phyloP scores from a whole-genome alignment of 495 filamentous ascomycete species.

The Xylaria grammica region DNA sequence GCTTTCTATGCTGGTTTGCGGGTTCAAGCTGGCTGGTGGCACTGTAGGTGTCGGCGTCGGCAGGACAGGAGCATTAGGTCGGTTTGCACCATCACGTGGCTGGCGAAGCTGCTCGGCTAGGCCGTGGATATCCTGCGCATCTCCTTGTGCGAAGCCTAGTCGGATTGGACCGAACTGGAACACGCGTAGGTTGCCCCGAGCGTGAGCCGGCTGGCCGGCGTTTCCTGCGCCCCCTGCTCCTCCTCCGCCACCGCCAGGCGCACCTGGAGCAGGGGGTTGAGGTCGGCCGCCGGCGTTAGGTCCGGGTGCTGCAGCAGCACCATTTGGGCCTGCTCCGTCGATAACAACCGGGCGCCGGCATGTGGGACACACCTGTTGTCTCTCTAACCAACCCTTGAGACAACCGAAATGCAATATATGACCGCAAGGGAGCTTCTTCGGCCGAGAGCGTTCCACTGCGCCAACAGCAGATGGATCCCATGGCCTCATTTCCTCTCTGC shows the following conservation, averaged over 20 bases:
- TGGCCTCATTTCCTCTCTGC: slow-evolving; percentile 90
- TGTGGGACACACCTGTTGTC: slow-evolving; percentile 96
- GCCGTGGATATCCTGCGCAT: slow-evolving; percentile 52
- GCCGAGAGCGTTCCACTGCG: slow-evolving; percentile 78
- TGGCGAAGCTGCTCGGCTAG: slow-evolving; percentile 49
- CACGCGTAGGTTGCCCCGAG: slow-evolving; percentile 42
- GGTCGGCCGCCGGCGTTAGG: slow-evolving; percentile 30
- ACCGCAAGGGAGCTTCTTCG: slow-evolving; percentile 95
- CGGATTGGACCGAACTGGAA: slow-evolving; percentile 67
- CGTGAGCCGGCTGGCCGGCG: slow-evolving; percentile 32
- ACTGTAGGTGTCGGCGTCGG: slow-evolving; percentile 32
- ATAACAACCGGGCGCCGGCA: slow-evolving; percentile 81
- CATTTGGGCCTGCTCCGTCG: slow-evolving; percentile 27
- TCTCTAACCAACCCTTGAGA: slow-evolving; percentile 95
- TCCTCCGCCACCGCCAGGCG: slow-evolving; percentile 34
- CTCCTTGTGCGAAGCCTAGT: slow-evolving; percentile 60
- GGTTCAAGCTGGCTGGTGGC: slow-evolving; percentile 21
- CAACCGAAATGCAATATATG: slow-evolving; percentile 95
- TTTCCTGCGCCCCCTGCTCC: slow-evolving; percentile 21
- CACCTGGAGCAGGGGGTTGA: slow-evolving; percentile 33
- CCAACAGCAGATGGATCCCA: slow-evolving; percentile 59
- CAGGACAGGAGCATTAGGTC: slow-evolving; percentile 30
- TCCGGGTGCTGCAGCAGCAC: slow-evolving; percentile 22
- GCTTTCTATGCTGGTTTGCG: slow-evolving; percentile 30
- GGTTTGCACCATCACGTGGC: slow-evolving; percentile 31